Evolutionary conservation across 164 flowering plant species (phyloP), one percentile per base, ranked within the genome.

Genomic region (Warburgia ugandensis): DNA sequence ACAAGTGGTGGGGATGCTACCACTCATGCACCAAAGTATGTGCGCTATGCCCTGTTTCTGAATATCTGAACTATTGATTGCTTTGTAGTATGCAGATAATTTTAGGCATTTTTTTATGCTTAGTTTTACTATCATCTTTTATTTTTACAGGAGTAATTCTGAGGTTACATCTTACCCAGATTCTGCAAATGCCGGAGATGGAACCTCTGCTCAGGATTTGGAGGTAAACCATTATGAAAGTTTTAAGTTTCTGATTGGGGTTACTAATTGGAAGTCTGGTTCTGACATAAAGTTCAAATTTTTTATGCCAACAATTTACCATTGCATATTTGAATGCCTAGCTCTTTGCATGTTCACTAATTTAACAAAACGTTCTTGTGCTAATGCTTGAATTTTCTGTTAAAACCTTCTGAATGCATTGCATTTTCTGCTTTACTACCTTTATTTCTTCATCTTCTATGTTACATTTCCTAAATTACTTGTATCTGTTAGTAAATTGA

Each of bases 121-220:
- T 19, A 33, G 5, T n/a, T 0, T 5, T 12, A 22, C 22, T 31
- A 26, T 54, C 10, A 31, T 43, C 39, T 19, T 45, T 45, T 43
- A 10, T 6, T 23, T 29, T 52, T 64, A 27, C 70, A 79, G 83
- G 60, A 62, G 27, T 39, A 45, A 61, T 40, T 27, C 27, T 36
- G 77, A 73, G 38, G 76, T 50, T 45, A 6, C 35, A 39, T 33
- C 69, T n/a, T 48, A 77, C 41, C 75, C 63, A 49, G 82, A 64
- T 55, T 66, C 53, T 52, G 39, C 52, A 43, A 68, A 49, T 62
- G 56, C 75, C 29, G 28, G 37, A 17, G 75, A 66, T 67, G 84
- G 68, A 64, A 65, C 83, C 68, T 72, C 88, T 33, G 39, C 57
- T n/a, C 83, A 70, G 63, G 86, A 81, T 64, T 63, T 72, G 68